phyloP scores from a whole-genome alignment of 2,329 filamentous ascomycete genomes.

The Alternaria atra region DNA sequence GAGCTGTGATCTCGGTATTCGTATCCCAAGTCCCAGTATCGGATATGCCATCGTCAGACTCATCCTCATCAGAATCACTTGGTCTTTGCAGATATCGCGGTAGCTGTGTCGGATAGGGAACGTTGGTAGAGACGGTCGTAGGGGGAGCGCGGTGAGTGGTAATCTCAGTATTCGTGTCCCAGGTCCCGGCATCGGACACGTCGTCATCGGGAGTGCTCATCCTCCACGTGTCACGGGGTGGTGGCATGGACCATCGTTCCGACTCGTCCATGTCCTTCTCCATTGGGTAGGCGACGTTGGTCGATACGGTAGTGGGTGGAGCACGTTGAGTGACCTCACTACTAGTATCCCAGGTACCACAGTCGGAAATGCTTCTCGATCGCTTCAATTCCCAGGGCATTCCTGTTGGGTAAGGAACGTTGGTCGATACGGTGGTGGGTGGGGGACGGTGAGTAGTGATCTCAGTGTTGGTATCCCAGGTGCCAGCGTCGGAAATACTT shows the following conservation, averaged over 20 bases:
- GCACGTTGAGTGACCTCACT: slow-evolving; percentile 14
- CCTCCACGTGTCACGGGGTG: background rate
- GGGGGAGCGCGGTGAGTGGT: slow-evolving; percentile 10
- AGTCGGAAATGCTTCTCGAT: slow-evolving; percentile 11
- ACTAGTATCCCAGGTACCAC: slow-evolving; percentile 17
- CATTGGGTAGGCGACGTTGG: slow-evolving; percentile 8
- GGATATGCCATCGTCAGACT: background rate
- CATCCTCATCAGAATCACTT: background rate
- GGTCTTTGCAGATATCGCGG: background rate
- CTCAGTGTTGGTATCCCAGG: slow-evolving; percentile 16
- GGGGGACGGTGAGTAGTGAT: slow-evolving; percentile 9
- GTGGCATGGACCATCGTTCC: slow-evolving; percentile 7
- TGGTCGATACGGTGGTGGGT: slow-evolving; percentile 18
- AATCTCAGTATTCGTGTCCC: slow-evolving; percentile 12
- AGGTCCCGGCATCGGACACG: background rate
- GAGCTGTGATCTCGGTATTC: slow-evolving; percentile 8
- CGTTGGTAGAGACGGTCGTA: slow-evolving; percentile 16
- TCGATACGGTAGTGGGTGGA: slow-evolving; percentile 16
- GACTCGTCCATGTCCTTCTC: background rate
- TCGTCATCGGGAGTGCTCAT: background rate
- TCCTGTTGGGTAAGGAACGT: slow-evolving; percentile 12
- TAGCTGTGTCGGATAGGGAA: slow-evolving; percentile 7
- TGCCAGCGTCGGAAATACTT: slow-evolving; percentile 17
- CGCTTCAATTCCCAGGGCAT: slow-evolving; percentile 9
- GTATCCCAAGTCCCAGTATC: slow-evolving; percentile 9